Base-by-base conservation (phyloP, 129 eudicot species). In the Chrysanthemum makinoi region DNA sequence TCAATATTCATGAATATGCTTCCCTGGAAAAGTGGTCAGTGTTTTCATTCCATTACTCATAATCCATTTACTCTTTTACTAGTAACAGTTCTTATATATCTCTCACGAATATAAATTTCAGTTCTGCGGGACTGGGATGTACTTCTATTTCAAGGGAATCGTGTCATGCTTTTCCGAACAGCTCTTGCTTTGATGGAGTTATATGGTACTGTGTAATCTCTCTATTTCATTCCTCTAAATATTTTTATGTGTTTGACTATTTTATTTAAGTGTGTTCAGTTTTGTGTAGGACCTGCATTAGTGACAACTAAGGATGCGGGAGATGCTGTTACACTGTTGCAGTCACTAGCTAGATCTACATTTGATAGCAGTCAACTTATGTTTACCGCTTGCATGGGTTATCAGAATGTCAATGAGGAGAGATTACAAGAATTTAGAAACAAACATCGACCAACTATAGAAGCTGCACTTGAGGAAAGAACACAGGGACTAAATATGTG, bases 301-400 rank as follows among this genome's bases (percentile, higher is more conserved):
- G 96, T 88, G 43, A 95, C 99, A 55, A 90, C 99, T 26, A 95
- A 95, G 73, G 99, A 95, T 80, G 99, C 97, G 49, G 99, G 97
- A 26, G 99, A 95, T 78, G 99, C 99, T 48, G 77, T 90, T 75
- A 87, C 97, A 18, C 84, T 95, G 56, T 84, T 95, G 80, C 99
- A 95, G 65, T 90, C 99, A 69, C 83, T 95, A 54, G 91, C 96
- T 58, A 94, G 99, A 57, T 95, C 99, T 30, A 90, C 99, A 52
- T 95, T 95, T 18, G 99, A 95, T 81, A 95, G 99, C 74, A 95
- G 99, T 85, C 99, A 90, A 61, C 97, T 95, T 55, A 97, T 95
- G 30, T 74, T 95, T 80, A 95, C 97, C 6, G 97, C 99, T 77
- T 87, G 99, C 88, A 90, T 88, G 96, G 99, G 97, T 62, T 95